These are phyloP conservation scores for Mortierella sp. DNA, from an alignment of 371 early-diverging fungal species.

Conservation along the genomic window DNA sequence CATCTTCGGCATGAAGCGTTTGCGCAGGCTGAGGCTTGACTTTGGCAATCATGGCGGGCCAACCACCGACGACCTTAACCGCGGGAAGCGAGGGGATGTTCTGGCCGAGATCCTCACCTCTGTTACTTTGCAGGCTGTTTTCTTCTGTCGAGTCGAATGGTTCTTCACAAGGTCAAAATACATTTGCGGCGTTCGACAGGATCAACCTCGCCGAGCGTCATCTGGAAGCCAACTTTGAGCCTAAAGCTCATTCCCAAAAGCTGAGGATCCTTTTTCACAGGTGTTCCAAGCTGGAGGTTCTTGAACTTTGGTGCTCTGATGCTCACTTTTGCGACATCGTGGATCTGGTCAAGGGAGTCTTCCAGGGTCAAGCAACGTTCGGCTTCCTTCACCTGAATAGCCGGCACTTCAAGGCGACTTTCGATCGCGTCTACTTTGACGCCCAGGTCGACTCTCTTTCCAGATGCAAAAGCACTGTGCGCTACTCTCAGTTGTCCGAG, in stretches of 20 bases:
- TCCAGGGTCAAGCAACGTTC: neutral
- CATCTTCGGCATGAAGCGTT: neutral
- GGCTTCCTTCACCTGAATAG: slow-evolving; percentile 6
- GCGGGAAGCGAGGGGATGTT: slow-evolving; percentile 13
- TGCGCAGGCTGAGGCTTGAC: slow-evolving; percentile 13
- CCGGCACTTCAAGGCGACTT: slow-evolving; percentile 2
- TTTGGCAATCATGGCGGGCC: slow-evolving; percentile 1
- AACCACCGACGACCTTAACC: neutral
- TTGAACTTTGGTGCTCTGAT: slow-evolving; percentile 9
- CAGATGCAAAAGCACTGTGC: neutral
- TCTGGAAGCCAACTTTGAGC: slow-evolving; percentile 22
- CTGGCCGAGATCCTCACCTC: slow-evolving; percentile 12
- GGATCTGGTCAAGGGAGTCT: slow-evolving; percentile 12
- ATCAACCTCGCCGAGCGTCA: slow-evolving; percentile 16
- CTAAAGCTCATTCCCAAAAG: slow-evolving; percentile 7
- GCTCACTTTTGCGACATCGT: slow-evolving; percentile 7
- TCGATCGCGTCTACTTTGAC: slow-evolving; percentile 6
- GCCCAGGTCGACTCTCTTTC: neutral
- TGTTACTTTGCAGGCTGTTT: neutral
- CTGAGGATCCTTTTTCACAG: neutral
- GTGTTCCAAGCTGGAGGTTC: slow-evolving; percentile 14
- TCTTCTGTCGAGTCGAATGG: neutral
- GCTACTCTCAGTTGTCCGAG: neutral
- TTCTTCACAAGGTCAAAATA: slow-evolving; percentile 14
- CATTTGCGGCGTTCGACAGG: neutral